Evolutionary conservation across 2,329 filamentous ascomycete species (phyloP), one percentile per base, ranked within the genome.

Genomic region (Pestalotiopsis sp.): DNA sequence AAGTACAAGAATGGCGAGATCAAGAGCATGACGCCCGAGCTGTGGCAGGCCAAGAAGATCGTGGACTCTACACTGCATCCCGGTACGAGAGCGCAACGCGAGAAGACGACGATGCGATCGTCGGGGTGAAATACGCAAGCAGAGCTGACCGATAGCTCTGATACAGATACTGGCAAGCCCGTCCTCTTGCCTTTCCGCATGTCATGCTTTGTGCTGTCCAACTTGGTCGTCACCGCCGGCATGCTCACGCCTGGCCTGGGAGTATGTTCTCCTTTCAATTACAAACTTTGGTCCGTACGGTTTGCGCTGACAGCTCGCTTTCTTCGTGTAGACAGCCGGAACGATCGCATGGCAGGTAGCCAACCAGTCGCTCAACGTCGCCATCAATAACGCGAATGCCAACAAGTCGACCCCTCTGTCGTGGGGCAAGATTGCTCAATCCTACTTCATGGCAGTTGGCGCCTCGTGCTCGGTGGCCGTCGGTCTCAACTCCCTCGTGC

Each of bases 341-440:
- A 98, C 94, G 4, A 86, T 98, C 49, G 91, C 92, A 73, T 99
- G 96, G 96, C 96, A 99, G 83, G 90, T 98, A 69, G 90, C 93
- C 73, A 99, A 99, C 82, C 96, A 99, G 84, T 98, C 95, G 13
- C 91, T 99, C 75, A 99, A 99, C 80, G 96, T 99, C 36, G 95
- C 94, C 73, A 95, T 99, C 86, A 99, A 99, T 87, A 94, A 90
- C 79, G 93, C 95, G 78, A 99, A 99, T 80, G 94, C 95, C 71
- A 99, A 99, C 88, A 99, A 99, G 82, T 97, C 94, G 52, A 95
- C 94, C 3, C 94, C 95, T 1, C 88, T 98, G 71, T 92, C 93
- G 23, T 92, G 90, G 69, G 88, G 89, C 25, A 93, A 93, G 73
- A 91, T 99, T 71, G 88, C 91, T 71, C 91, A 97, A 81, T 98